A percentile compares a stretch with the other conserved stretches of the same genome.
These are phyloP conservation scores for Peniophora sp. DNA, from an alignment of 1,284 basidiomycete genomes.

Conservation along the genomic window DNA sequence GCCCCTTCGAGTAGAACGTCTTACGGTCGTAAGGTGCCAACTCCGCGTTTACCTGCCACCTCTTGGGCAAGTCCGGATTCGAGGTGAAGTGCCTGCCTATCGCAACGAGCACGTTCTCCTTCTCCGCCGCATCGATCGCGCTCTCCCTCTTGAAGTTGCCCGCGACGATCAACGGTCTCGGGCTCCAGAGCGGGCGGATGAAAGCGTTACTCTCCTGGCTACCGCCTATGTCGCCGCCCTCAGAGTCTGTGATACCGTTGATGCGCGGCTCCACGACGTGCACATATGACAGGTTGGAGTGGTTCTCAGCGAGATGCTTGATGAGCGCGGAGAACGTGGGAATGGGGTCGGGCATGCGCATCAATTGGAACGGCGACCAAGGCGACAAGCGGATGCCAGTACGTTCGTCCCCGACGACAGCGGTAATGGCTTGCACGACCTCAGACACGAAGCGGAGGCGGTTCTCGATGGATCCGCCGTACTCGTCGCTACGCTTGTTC, in stretches of 20 bases:
- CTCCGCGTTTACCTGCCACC: slow-evolving; percentile 27
- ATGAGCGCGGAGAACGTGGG: slow-evolving; percentile 33
- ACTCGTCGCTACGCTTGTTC: slow-evolving; percentile 40
- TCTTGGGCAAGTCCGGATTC: slow-evolving; percentile 40
- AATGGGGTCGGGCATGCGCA: slow-evolving; percentile 37
- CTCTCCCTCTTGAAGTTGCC: slow-evolving; percentile 17
- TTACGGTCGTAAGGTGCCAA: slow-evolving; percentile 21
- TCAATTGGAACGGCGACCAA: slow-evolving; percentile 35
- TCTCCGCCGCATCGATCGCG: neutral
- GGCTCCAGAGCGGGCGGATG: slow-evolving; percentile 7
- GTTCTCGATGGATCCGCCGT: slow-evolving; percentile 19
- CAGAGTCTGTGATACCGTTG: slow-evolving; percentile 4
- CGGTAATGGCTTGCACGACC: slow-evolving; percentile 31
- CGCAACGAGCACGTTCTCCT: neutral
- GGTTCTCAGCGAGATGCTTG: slow-evolving; percentile 23
- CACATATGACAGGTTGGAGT: slow-evolving; percentile 45
- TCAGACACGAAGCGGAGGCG: slow-evolving; percentile 40
- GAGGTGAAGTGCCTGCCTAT: neutral
- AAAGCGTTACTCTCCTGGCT: slow-evolving; percentile 1
- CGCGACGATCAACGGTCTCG: slow-evolving; percentile 19
- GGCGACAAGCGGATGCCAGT: slow-evolving; percentile 48
- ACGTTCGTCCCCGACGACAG: slow-evolving; percentile 28
- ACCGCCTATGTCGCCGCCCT: slow-evolving; percentile 3
- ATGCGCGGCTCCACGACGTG: slow-evolving; percentile 35
- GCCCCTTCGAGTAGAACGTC: slow-evolving; percentile 26